Evolutionary conservation across 352 stramenopile species (phyloP).

Genomic region (Pythium utonaiense): DNA sequence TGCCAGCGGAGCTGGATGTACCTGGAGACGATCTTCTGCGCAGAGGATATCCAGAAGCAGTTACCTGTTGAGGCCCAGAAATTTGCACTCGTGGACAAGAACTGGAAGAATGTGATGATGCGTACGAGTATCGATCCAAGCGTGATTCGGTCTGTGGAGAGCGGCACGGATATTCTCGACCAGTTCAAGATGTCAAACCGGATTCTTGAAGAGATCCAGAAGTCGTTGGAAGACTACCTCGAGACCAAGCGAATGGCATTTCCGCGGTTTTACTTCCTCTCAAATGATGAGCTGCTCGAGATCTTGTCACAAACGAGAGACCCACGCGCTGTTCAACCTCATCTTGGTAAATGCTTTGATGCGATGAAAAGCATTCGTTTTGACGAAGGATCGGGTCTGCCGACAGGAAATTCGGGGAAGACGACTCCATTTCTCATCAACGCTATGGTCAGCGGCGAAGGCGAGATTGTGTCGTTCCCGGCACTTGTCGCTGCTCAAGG

Average conservation of each 20-base stretch:
- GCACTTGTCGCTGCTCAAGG: constrained; percentile 74
- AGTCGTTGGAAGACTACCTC: constrained; percentile 90
- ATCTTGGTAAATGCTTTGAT: constrained; percentile 91
- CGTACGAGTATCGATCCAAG: constrained; percentile 70
- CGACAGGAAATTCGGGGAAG: constrained; percentile 36
- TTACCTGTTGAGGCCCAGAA: constrained; percentile 83
- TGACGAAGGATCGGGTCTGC: constrained; percentile 30
- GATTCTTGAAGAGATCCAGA: constrained; percentile 90
- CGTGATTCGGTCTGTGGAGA: constrained; percentile 77
- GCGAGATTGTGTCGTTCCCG: constrained; percentile 81
- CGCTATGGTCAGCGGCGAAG: constrained; percentile 84
- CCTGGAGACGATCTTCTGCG: constrained; percentile 86
- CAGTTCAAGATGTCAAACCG: constrained; percentile 84
- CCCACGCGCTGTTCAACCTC: constrained; percentile 85
- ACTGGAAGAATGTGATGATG: constrained; percentile 84
- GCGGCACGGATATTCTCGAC: constrained; percentile 65
- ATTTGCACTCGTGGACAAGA: constrained; percentile 83
- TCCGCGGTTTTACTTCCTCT: constrained; percentile 91
- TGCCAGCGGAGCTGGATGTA: constrained; percentile 89
- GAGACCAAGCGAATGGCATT: constrained; percentile 92
- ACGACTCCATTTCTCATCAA: constrained; percentile 44
- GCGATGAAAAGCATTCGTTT: constrained; percentile 92
- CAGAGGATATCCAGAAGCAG: constrained; percentile 88
- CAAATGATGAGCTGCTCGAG: constrained; percentile 90
- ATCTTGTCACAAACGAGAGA: constrained; percentile 90